phyloP scores from a whole-genome alignment of 352 stramenopile genomes.

The Phytophthora niederhauseri region DNA sequence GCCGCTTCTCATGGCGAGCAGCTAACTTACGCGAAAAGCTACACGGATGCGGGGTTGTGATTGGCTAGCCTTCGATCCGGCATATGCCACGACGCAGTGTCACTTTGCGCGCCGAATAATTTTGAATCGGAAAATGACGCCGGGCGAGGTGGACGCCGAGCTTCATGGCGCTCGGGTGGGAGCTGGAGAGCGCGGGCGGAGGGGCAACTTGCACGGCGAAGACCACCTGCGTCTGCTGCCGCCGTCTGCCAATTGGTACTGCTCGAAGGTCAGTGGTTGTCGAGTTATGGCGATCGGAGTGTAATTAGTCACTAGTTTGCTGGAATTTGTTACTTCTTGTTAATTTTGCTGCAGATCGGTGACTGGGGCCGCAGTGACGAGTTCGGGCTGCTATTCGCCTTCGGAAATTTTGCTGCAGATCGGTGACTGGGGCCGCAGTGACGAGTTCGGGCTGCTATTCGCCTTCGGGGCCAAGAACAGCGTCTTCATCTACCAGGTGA shows the following conservation, averaged over 20 bases:
- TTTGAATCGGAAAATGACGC: neutral
- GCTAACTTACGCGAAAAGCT: neutral
- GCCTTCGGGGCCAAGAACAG: conserved; percentile 67
- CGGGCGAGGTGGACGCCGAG: neutral
- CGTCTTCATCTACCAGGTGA: conserved; percentile 69
- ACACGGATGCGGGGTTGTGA: neutral
- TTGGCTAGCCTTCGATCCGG: neutral
- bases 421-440: conserved; percentile 63
- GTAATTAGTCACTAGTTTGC: neutral
- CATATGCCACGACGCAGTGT: neutral
- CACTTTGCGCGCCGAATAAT: neutral
- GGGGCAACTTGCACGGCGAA: neutral
- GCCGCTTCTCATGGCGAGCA: conserved; percentile 1
- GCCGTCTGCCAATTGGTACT: conserved; percentile 82
- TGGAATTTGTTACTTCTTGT: neutral
- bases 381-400: conserved; percentile 43
- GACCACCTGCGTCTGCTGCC: conserved; percentile 52
- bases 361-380: conserved; percentile 57
- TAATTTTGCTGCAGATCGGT: conserved; percentile 49
- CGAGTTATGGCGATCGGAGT: conserved; percentile 1
- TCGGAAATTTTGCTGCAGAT: conserved; percentile 55
- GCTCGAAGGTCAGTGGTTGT: conserved; percentile 57
- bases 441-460: conserved; percentile 42
- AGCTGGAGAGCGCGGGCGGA: neutral
- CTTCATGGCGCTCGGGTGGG: neutral